phyloP scores from a whole-genome alignment of 139 green algal genomes.

The Medakamo hakoo region DNA sequence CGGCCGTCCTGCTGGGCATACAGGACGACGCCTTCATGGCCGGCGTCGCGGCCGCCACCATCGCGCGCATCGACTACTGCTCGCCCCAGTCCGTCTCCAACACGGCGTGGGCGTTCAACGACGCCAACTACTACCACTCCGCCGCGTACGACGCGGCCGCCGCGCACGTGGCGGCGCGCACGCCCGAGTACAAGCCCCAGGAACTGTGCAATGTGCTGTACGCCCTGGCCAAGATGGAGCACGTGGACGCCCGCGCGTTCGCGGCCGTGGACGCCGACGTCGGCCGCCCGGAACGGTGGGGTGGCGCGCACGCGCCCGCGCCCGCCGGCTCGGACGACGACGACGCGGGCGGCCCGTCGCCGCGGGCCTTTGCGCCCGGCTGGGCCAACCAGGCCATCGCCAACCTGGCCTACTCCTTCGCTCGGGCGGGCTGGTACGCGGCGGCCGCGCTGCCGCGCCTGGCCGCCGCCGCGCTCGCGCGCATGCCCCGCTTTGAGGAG shows the following conservation, averaged over 20 bases:
- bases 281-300: neutral
- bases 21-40: conserved; percentile 18
- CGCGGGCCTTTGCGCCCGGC: no score
- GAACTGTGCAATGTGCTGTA: conserved; percentile 7
- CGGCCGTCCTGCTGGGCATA: conserved; percentile 15
- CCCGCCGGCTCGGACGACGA: neutral
- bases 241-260: neutral
- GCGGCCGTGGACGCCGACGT: neutral
- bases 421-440: conserved; percentile 28
- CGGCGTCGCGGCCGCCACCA: conserved; percentile 10
- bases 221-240: neutral
- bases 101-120: neutral
- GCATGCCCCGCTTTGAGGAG: conserved; percentile 6
- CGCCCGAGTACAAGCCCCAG: conserved; percentile 1
- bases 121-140: neutral
- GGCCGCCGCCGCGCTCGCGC: conserved; percentile 7
- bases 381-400: conserved; percentile 19
- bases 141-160: neutral
- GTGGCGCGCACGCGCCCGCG: neutral
- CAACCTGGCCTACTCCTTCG: conserved; percentile 25
- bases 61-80: neutral
- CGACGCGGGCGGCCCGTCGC: no score
- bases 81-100: no score
- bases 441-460: conserved; percentile 8
- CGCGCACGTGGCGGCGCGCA: neutral